Evolutionary conservation across 306 rosid species (phyloP).

Genomic region (Rosa multiflora): DNA sequence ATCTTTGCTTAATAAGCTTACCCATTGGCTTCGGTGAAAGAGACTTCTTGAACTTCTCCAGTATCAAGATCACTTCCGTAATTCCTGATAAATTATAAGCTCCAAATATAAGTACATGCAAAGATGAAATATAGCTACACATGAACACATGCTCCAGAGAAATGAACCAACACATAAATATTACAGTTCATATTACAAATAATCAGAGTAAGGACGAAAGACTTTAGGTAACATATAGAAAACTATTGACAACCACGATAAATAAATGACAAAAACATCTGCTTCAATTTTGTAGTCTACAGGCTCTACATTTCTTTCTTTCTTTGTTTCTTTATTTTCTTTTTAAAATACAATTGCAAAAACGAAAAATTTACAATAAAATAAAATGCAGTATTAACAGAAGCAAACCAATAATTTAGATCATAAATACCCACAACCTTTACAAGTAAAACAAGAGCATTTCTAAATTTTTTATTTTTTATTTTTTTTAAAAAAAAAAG

Average conservation of each 20-base stretch:
- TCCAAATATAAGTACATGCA: background rate
- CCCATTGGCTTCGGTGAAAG: background rate
- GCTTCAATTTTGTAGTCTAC: background rate
- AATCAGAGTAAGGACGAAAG: too few relatives aligned
- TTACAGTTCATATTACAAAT: too few relatives aligned
- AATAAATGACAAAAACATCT: background rate
- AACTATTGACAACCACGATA: background rate
- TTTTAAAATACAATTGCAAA: background rate
- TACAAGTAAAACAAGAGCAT: background rate
- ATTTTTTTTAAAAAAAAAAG: background rate
- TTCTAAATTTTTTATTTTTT: too few relatives aligned
- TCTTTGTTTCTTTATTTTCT: background rate
- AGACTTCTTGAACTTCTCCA: slow-evolving; percentile 5
- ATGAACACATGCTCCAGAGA: too few relatives aligned
- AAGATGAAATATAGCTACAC: too few relatives aligned
- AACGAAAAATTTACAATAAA: background rate
- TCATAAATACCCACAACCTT: too few relatives aligned
- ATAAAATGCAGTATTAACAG: too few relatives aligned
- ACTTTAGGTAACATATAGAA: background rate
- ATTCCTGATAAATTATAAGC: slow-evolving; percentile 2
- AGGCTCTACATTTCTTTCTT: background rate
- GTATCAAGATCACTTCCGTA: slow-evolving; percentile 6
- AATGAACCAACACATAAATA: too few relatives aligned
- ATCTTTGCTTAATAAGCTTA: background rate
- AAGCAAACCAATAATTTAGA: background rate